A percentile compares a stretch with the other conserved stretches of the same genome.
phyloP scores from a whole-genome alignment of 352 stramenopile genomes.

The Pythium aquatile region DNA sequence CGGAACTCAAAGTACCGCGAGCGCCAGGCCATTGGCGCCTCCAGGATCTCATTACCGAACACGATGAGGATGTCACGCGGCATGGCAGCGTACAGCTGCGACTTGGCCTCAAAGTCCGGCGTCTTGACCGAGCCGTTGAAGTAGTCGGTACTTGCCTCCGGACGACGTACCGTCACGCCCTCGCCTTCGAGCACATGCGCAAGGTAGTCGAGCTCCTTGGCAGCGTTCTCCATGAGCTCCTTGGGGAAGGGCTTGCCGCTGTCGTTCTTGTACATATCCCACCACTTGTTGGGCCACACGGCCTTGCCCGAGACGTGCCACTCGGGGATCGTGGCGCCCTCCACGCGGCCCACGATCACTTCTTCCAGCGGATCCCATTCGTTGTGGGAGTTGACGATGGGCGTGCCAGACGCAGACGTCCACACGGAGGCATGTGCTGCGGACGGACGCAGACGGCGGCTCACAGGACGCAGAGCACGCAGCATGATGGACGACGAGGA shows the following conservation, averaged over 20 bases:
- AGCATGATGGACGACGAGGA: slow-evolving; percentile 3
- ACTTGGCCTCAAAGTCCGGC: slow-evolving; percentile 83
- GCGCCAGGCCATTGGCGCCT: slow-evolving; percentile 89
- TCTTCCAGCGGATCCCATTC: slow-evolving; percentile 91
- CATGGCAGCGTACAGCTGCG: slow-evolving; percentile 88
- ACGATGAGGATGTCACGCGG: slow-evolving; percentile 87
- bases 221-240: slow-evolving; percentile 70
- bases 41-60: slow-evolving; percentile 89
- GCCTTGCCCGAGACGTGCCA: slow-evolving; percentile 90
- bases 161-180: slow-evolving; percentile 79
- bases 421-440: not conserved
- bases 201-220: slow-evolving; percentile 87
- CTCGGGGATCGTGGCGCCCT: slow-evolving; percentile 89
- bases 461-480: not conserved
- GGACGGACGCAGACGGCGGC: not conserved
- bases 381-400: slow-evolving; percentile 89
- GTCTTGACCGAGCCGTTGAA: slow-evolving; percentile 80
- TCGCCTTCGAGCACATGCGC: slow-evolving; percentile 81
- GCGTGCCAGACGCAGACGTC: slow-evolving; percentile 34
- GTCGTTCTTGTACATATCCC: slow-evolving; percentile 90
- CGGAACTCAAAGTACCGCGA: slow-evolving; percentile 91
- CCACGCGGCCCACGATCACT: slow-evolving; percentile 87
- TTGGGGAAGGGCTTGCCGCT: slow-evolving; percentile 74
- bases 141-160: slow-evolving; percentile 58
- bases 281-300: slow-evolving; percentile 87